Percentiles rank a stretch among this genome's conserved stretches.
phyloP scores from a whole-genome alignment of 805 yeast genomes.

The Kodamaea laetipori region DNA sequence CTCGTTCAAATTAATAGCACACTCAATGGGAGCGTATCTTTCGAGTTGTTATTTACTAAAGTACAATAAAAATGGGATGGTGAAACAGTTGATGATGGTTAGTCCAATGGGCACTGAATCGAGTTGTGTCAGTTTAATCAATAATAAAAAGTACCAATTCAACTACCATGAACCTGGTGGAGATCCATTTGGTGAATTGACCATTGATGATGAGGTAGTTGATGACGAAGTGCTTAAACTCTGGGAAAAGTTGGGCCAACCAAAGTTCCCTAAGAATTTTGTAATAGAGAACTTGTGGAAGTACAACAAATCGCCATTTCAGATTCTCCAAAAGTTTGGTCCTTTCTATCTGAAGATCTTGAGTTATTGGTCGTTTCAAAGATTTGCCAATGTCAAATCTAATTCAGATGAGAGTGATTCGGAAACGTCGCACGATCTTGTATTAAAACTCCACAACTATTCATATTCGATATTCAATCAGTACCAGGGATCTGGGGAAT shows the following conservation, averaged over 20 bases:
- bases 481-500: slow-evolving; percentile 45
- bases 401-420: slow-evolving; percentile 14
- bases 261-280: slow-evolving; percentile 37
- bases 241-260: slow-evolving; percentile 40
- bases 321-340: slow-evolving; percentile 38
- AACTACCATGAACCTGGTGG: slow-evolving; percentile 38
- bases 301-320: slow-evolving; percentile 41
- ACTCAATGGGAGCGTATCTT: slow-evolving; percentile 48
- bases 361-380: slow-evolving; percentile 44
- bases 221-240: slow-evolving; percentile 21
- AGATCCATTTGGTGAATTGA: slow-evolving; percentile 39
- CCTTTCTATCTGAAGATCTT: slow-evolving; percentile 43
- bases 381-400: slow-evolving; percentile 35
- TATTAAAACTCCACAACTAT: slow-evolving; percentile 41
- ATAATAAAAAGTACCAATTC: slow-evolving; percentile 30
- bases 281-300: slow-evolving; percentile 40
- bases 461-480: slow-evolving; percentile 46
- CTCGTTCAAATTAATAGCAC: slow-evolving; percentile 37
- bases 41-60: slow-evolving; percentile 44
- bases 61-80: slow-evolving; percentile 29
- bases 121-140: slow-evolving; percentile 36
- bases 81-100: slow-evolving; percentile 29
- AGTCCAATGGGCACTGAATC: slow-evolving; percentile 50
- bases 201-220: slow-evolving; percentile 20
- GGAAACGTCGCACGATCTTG: slow-evolving; percentile 20